Evolutionary conservation across 352 stramenopile genomes (phyloP).

Genomic region (Phytophthora nicotianae): DNA sequence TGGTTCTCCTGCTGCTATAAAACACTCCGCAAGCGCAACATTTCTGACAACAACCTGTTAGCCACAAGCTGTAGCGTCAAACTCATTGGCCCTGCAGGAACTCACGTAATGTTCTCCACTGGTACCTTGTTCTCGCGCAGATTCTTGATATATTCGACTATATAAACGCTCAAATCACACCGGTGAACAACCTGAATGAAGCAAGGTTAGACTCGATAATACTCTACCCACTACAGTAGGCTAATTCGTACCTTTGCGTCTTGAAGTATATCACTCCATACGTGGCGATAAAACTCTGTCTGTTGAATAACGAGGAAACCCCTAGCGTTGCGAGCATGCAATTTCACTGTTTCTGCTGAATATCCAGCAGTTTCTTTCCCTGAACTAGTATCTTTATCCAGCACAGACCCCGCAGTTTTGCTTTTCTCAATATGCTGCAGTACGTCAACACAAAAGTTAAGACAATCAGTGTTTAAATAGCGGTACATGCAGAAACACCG

Average conservation of each 20-base stretch:
- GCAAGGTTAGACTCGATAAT: slow-evolving; percentile 8
- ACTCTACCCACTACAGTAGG: slow-evolving; percentile 1
- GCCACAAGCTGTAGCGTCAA: neutral
- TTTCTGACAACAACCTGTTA: slow-evolving; percentile 43
- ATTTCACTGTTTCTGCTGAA: neutral
- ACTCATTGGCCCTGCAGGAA: slow-evolving; percentile 1
- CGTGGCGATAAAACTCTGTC: slow-evolving; percentile 57
- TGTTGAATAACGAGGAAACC: slow-evolving; percentile 60
- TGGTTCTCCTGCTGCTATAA: slow-evolving; percentile 45
- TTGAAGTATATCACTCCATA: slow-evolving; percentile 59
- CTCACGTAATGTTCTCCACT: slow-evolving; percentile 70
- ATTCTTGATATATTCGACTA: slow-evolving; percentile 71
- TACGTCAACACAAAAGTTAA: slow-evolving; percentile 5
- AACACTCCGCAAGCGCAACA: slow-evolving; percentile 56
- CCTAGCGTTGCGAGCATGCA: slow-evolving; percentile 40
- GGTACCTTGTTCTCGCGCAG: slow-evolving; percentile 53
- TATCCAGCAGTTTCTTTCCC: neutral
- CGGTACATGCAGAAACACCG: slow-evolving; percentile 33
- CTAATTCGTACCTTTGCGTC: slow-evolving; percentile 39
- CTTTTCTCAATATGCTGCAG: slow-evolving; percentile 15
- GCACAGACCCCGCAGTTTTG: slow-evolving; percentile 1
- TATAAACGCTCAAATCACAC: slow-evolving; percentile 54
- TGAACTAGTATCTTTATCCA: slow-evolving; percentile 6
- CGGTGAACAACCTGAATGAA: slow-evolving; percentile 40
- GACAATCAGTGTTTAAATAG: neutral